These are phyloP conservation scores for Amphirosellinia nigrospora DNA, from an alignment of 495 filamentous ascomycete species.

Conservation along the genomic window DNA sequence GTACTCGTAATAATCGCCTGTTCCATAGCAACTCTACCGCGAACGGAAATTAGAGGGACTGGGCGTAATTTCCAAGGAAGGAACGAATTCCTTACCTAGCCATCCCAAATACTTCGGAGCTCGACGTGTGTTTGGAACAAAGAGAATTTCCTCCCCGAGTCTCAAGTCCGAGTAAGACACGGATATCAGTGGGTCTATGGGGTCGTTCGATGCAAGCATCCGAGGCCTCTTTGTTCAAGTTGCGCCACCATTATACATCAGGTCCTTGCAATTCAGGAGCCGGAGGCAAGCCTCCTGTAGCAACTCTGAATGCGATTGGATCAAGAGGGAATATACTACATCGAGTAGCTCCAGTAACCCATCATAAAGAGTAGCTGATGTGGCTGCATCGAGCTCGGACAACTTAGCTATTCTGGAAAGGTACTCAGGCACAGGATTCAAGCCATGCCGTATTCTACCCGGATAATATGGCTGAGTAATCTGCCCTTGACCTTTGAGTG, in stretches of 20 bases:
- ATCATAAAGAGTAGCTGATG: slow-evolving; percentile 42
- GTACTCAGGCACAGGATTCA: slow-evolving; percentile 43
- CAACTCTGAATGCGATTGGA: slow-evolving; percentile 52
- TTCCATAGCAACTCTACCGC: neutral
- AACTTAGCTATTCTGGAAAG: slow-evolving; percentile 48
- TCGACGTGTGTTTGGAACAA: too few species aligned
- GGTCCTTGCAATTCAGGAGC: slow-evolving; percentile 51
- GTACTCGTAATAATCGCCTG: neutral
- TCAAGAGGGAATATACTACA: slow-evolving; percentile 45
- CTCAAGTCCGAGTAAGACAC: neutral
- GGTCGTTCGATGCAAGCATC: neutral
- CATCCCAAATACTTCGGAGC: neutral
- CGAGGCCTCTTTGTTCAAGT: slow-evolving; percentile 25
- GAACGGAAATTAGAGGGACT: neutral
- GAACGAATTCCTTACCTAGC: neutral
- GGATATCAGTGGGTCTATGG: neutral
- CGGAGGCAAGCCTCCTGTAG: slow-evolving; percentile 51
- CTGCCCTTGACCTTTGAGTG: slow-evolving; percentile 64
- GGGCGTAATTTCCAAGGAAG: neutral
- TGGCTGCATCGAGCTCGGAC: slow-evolving; percentile 44
- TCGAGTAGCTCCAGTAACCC: slow-evolving; percentile 53
- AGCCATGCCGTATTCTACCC: neutral
- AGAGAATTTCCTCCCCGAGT: neutral
- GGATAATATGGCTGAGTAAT: slow-evolving; percentile 31
- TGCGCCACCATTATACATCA: slow-evolving; percentile 39